Evolutionary conservation across 2,329 filamentous ascomycete genomes (phyloP).

Genomic region (Talaromyces sp.): DNA sequence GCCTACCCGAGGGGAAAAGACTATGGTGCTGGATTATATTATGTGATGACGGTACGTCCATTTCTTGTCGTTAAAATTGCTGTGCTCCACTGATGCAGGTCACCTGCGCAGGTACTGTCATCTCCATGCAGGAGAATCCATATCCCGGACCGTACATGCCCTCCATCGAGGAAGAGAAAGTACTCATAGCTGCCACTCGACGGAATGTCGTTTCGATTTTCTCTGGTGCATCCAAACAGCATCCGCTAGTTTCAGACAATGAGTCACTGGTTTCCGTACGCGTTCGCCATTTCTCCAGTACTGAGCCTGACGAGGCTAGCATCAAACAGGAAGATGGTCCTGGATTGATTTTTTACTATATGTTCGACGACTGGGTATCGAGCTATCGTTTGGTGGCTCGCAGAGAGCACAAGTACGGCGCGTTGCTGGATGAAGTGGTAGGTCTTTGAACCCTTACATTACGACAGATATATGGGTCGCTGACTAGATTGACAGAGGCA

Average conservation of each 20-base stretch:
- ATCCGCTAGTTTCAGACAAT: slow-evolving; percentile 45
- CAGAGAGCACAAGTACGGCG: slow-evolving; percentile 51
- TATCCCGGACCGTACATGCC: slow-evolving; percentile 46
- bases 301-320: slow-evolving; percentile 32
- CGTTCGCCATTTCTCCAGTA: slow-evolving; percentile 38
- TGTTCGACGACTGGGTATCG: slow-evolving; percentile 66
- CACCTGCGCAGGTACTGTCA: slow-evolving; percentile 56
- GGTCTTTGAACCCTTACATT: slow-evolving; percentile 13
- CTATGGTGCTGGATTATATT: slow-evolving; percentile 71
- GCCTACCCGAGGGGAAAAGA: slow-evolving; percentile 49
- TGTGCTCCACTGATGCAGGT: not conserved
- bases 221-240: slow-evolving; percentile 56
- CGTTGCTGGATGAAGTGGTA: slow-evolving; percentile 51
- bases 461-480: not conserved
- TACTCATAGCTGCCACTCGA: slow-evolving; percentile 41
- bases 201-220: slow-evolving; percentile 61
- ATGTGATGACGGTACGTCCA: slow-evolving; percentile 57
- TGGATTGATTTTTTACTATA: slow-evolving; percentile 63
- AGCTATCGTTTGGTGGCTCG: slow-evolving; percentile 60
- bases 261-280: slow-evolving; percentile 50
- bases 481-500: slow-evolving; percentile 38
- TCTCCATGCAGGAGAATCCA: slow-evolving; percentile 65
- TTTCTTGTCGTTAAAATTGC: not conserved
- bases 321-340: slow-evolving; percentile 51
- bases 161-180: slow-evolving; percentile 27